phyloP scores from a whole-genome alignment of 2,329 filamentous ascomycete species.

The Talaromyces albobiverticillius region DNA sequence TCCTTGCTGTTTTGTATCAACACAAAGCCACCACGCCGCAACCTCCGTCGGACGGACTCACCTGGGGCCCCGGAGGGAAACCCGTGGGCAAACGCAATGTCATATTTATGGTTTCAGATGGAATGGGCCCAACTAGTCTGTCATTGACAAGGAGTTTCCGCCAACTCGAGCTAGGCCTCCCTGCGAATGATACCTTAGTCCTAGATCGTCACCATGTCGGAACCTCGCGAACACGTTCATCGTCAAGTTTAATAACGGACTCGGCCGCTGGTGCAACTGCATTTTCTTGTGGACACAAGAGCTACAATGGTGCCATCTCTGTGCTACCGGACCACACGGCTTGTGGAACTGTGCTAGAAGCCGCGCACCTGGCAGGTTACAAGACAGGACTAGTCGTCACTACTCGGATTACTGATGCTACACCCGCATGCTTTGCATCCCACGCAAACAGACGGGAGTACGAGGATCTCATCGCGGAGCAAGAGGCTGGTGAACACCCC shows the following conservation, averaged over 20 bases:
- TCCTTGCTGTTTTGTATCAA: slow-evolving; percentile 80
- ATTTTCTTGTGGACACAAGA: slow-evolving; percentile 89
- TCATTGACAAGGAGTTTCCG: slow-evolving; percentile 82
- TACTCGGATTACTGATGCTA: slow-evolving; percentile 91
- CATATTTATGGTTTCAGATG: slow-evolving; percentile 98
- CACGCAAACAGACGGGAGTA: slow-evolving; percentile 78
- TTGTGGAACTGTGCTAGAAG: slow-evolving; percentile 90
- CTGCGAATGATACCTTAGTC: slow-evolving; percentile 69
- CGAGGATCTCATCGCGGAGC: slow-evolving; percentile 87
- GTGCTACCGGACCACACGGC: slow-evolving; percentile 80
- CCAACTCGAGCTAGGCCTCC: slow-evolving; percentile 72
- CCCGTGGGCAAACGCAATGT: slow-evolving; percentile 77
- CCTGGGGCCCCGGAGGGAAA: slow-evolving; percentile 40
- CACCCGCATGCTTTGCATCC: slow-evolving; percentile 88
- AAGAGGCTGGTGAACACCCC: slow-evolving; percentile 84
- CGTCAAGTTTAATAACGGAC: slow-evolving; percentile 84
- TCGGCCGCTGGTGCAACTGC: slow-evolving; percentile 96
- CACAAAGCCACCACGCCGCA: slow-evolving; percentile 51
- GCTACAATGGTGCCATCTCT: slow-evolving; percentile 94
- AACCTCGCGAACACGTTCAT: slow-evolving; percentile 80
- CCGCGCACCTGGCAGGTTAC: slow-evolving; percentile 87
- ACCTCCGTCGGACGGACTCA: slow-evolving; percentile 22
- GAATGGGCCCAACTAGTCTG: slow-evolving; percentile 93
- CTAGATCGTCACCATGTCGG: slow-evolving; percentile 90
- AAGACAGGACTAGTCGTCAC: slow-evolving; percentile 93